phyloP scores from a whole-genome alignment of 768 basidiomycete species.

The Inosperma sp. region DNA sequence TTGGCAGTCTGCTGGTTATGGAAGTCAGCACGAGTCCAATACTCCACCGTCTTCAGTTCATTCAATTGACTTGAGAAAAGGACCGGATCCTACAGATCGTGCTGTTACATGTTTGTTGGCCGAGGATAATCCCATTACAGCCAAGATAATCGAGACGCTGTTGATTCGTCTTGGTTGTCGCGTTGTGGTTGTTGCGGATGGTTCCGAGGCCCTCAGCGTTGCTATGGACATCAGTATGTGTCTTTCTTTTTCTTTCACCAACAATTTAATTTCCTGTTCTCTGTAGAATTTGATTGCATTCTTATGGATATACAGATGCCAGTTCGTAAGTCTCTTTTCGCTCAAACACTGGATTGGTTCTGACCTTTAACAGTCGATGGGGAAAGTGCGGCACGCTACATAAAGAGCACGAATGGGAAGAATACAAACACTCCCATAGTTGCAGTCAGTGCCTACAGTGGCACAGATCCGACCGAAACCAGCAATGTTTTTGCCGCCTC shows the following conservation, averaged over 20 bases:
- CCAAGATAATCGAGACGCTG: slow-evolving; percentile 94
- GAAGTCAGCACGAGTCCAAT: slow-evolving; percentile 51
- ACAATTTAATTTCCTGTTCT: slow-evolving; percentile 21
- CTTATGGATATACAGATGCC: slow-evolving; percentile 97
- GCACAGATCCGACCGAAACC: slow-evolving; percentile 56
- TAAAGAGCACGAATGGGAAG: slow-evolving; percentile 94
- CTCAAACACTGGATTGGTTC: not conserved
- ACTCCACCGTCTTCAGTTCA: slow-evolving; percentile 84
- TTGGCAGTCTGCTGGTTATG: slow-evolving; percentile 59
- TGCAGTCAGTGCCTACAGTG: slow-evolving; percentile 85
- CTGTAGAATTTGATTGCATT: slow-evolving; percentile 87
- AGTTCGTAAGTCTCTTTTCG: slow-evolving; percentile 54
- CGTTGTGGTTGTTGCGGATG: slow-evolving; percentile 92
- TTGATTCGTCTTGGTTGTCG: slow-evolving; percentile 92
- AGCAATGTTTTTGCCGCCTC: slow-evolving; percentile 75
- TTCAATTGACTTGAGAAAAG: slow-evolving; percentile 74
- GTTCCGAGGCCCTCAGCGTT: slow-evolving; percentile 94
- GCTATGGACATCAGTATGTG: slow-evolving; percentile 95
- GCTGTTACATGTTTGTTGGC: slow-evolving; percentile 93
- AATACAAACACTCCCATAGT: slow-evolving; percentile 92
- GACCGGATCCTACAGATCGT: slow-evolving; percentile 74
- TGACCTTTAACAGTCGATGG: slow-evolving; percentile 64
- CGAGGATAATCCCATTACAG: slow-evolving; percentile 97
- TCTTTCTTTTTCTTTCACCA: slow-evolving; percentile 7
- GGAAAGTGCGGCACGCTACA: slow-evolving; percentile 93